Percentiles rank a stretch among this genome's conserved stretches.
These are phyloP conservation scores for Jackrogersella multiformis DNA, from an alignment of 495 filamentous ascomycete genomes.

Conservation along the genomic window DNA sequence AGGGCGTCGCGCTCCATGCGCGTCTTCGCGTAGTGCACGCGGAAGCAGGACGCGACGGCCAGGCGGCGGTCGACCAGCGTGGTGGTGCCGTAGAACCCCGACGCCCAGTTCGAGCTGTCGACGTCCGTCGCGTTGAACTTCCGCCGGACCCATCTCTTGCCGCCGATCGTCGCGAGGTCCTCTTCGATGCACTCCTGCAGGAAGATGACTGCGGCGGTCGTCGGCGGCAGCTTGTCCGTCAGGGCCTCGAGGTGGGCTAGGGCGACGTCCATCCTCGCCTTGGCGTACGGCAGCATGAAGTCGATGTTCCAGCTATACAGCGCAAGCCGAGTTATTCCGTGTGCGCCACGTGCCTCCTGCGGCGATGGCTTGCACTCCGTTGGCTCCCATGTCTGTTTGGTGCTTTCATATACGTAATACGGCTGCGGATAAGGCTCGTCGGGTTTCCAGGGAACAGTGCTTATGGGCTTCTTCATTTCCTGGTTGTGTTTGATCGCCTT, in stretches of 20 bases:
- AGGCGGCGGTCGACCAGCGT: constrained; percentile 60
- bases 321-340: constrained; percentile 21
- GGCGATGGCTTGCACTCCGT: background rate
- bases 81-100: constrained; percentile 57
- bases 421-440: constrained; percentile 32
- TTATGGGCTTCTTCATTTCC: background rate
- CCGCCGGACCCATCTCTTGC: constrained; percentile 53
- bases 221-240: constrained; percentile 9
- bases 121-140: constrained; percentile 61
- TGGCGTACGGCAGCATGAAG: constrained; percentile 50
- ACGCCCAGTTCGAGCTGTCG: constrained; percentile 44
- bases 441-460: constrained; percentile 21
- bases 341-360: background rate
- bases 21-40: constrained; percentile 55
- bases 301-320: constrained; percentile 63
- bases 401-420: constrained; percentile 16
- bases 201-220: constrained; percentile 53
- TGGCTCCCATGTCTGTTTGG: constrained; percentile 21
- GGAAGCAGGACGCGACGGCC: constrained; percentile 51
- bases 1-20: constrained; percentile 61
- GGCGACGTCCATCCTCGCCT: constrained; percentile 55
- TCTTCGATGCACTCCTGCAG: constrained; percentile 59
- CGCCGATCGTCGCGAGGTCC: constrained; percentile 54
- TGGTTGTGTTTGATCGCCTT: constrained; percentile 11
- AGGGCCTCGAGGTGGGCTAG: constrained; percentile 52